phyloP scores from a whole-genome alignment of 257 asterid species.

The Rauvolfia tetraphylla region DNA sequence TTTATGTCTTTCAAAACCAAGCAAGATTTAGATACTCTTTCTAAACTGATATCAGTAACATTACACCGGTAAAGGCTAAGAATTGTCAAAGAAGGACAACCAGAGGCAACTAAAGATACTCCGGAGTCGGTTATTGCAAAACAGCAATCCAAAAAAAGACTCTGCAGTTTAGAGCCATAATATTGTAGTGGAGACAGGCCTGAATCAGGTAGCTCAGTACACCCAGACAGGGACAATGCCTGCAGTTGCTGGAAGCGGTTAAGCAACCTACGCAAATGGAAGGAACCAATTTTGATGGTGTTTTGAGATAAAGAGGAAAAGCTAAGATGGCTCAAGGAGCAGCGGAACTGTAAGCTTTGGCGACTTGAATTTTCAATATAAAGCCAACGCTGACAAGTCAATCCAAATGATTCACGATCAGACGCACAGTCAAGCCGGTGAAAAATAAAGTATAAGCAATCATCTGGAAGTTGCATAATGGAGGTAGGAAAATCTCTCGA shows the following conservation, averaged over 20 bases:
- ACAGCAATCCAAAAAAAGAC: conserved; percentile 58
- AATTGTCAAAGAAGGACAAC: conserved; percentile 48
- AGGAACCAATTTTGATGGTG: conserved; percentile 27
- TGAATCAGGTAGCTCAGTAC: conserved; percentile 62
- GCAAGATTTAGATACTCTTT: conserved; percentile 47
- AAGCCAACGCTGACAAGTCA: conserved; percentile 69
- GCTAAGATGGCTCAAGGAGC: conserved; percentile 42
- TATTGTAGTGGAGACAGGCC: conserved; percentile 38
- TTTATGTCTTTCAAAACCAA: conserved; percentile 45
- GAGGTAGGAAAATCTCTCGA: conserved; percentile 21
- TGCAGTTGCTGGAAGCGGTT: conserved; percentile 48
- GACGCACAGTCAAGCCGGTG: conserved; percentile 40
- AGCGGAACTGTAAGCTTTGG: conserved; percentile 53
- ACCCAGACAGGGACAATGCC: conserved; percentile 57
- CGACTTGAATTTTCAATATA: conserved; percentile 56
- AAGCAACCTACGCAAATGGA: conserved; percentile 45
- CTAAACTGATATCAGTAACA: conserved; percentile 54
- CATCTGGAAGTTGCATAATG: conserved; percentile 51
- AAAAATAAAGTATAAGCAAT: conserved; percentile 52
- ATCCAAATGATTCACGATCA: conserved; percentile 65
- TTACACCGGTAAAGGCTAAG: conserved; percentile 69
- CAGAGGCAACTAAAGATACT: conserved; percentile 41
- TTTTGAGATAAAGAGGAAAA: conserved; percentile 36
- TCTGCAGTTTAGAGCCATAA: conserved; percentile 40
- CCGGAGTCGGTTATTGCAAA: conserved; percentile 50